Evolutionary conservation across 2,329 filamentous ascomycete species (phyloP), one percentile per base, ranked within the genome.

Genomic region (Hypoxylon sp.): DNA sequence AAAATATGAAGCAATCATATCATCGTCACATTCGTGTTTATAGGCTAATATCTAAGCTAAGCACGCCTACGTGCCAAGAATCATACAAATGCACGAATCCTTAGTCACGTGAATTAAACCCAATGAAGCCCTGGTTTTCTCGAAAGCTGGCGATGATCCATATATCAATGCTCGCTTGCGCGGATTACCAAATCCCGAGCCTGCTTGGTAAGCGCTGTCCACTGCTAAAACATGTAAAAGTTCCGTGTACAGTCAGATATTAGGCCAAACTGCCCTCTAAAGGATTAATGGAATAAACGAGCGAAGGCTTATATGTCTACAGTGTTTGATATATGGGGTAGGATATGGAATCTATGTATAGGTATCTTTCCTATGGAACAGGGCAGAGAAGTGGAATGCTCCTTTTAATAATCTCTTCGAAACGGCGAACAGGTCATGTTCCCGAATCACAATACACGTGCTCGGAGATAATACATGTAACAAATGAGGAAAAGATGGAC

Each of bases 11-110:
- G 37, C 29, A 14, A 55, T 55, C 52, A 54, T 42, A 42, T 42
- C 52, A 54, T 53, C 19, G 26, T 54, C 51, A 26, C 6, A 51
- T 42, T n/a, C 26, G 22, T 13, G 13, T 22, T 14, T 26, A 37
- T 26, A 26, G 39, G 35, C 52, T 55, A 55, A 55, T 44, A 55
- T 55, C 35, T 29, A 42, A 54, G 33, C 33, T 54, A 37, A 53
- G 9, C 50, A 17, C 8, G 9, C 39, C 39, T 11, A 44, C n/a
- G 9, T 10, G n/a, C 39, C 17, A 44, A 44, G 39, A 44, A 44
- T 39, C 42, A 54, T 35, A 19, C 35, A 14, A 24, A 33, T 22
- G 50, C 31, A 33, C 50, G 35, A 35, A 42, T 11, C 39, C 24
- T 54, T 26, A 29, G n/a, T 56, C 53, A 56, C 37, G 53, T 56